phyloP scores from a whole-genome alignment of 768 basidiomycete species.

The Lactifluus rugatus region DNA sequence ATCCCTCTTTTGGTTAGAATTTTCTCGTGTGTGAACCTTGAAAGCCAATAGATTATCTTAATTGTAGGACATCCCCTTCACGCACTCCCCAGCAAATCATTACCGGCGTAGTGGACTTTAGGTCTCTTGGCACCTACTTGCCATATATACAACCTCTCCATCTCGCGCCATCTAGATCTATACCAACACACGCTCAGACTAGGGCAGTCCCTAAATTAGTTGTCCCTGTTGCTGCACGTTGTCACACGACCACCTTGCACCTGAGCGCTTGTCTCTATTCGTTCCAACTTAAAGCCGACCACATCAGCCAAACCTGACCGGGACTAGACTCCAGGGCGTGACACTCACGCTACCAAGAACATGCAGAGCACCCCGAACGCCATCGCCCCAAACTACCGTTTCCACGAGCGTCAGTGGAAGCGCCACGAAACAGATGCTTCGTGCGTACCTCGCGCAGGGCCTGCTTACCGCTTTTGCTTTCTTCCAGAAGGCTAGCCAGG shows the following conservation, averaged over 20 bases:
- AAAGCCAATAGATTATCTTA: no score
- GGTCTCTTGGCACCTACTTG: background rate
- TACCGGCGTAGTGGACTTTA: background rate
- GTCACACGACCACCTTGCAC: slow-evolving; percentile 16
- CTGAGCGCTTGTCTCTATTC: slow-evolving; percentile 38
- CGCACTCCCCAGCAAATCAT: no score
- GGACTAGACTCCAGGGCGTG: slow-evolving; percentile 9
- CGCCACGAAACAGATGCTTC: slow-evolving; percentile 1
- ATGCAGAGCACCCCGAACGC: slow-evolving; percentile 84
- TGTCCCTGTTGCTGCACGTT: background rate
- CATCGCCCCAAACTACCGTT: slow-evolving; percentile 78
- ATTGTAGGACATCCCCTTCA: no score
- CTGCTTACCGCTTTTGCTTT: slow-evolving; percentile 81
- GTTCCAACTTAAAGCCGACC: slow-evolving; percentile 51
- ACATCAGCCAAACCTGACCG: slow-evolving; percentile 7
- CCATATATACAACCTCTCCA: background rate
- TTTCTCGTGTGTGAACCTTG: no score
- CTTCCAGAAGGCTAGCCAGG: slow-evolving; percentile 56
- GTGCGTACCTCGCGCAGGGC: slow-evolving; percentile 77
- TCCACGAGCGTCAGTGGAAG: slow-evolving; percentile 5
- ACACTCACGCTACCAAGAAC: slow-evolving; percentile 82
- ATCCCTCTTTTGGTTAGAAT: background rate
- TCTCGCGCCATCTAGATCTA: slow-evolving; percentile 6
- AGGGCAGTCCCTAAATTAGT: slow-evolving; percentile 1
- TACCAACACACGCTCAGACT: background rate